These are phyloP conservation scores for Xylaria sp. DNA, from an alignment of 2,329 filamentous ascomycete species.

Conservation along the genomic window DNA sequence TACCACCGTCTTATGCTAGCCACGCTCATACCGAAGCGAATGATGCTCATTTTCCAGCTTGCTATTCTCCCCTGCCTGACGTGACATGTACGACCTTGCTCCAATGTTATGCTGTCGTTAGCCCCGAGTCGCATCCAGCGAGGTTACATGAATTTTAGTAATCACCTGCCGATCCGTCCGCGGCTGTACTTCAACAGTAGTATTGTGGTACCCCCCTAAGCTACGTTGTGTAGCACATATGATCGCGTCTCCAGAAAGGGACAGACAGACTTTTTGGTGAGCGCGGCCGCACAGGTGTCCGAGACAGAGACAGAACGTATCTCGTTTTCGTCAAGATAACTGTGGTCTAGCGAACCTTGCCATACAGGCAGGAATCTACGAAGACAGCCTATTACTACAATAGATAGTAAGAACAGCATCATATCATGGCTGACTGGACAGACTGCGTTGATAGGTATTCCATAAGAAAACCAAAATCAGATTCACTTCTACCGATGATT, in stretches of 20 bases:
- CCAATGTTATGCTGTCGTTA: constrained; percentile 19
- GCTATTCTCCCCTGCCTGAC: constrained; percentile 21
- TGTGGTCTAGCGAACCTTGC: neutral
- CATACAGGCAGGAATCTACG: neutral
- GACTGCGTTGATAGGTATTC: constrained; percentile 12
- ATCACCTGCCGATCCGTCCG: constrained; percentile 36
- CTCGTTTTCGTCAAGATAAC: constrained; percentile 9
- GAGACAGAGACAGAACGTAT: constrained; percentile 5
- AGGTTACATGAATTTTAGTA: constrained; percentile 39
- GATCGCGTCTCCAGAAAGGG: constrained; percentile 10
- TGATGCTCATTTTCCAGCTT: constrained; percentile 29
- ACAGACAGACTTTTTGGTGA: constrained; percentile 1
- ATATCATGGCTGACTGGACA: constrained; percentile 7
- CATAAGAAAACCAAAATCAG: constrained; percentile 16
- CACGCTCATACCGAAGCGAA: constrained; percentile 31
- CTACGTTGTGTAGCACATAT: constrained; percentile 24
- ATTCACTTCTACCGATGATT: constrained; percentile 15
- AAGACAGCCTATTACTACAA: constrained; percentile 15
- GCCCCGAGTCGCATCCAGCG: constrained; percentile 15
- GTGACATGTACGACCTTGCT: constrained; percentile 28
- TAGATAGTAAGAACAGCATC: constrained; percentile 13
- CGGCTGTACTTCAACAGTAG: constrained; percentile 21
- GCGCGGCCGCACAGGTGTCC: constrained; percentile 8
- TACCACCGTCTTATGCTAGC: constrained; percentile 22
- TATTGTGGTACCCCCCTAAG: constrained; percentile 33